phyloP scores from a whole-genome alignment of 208 protist genomes.

The Blechomonas ayalai region DNA sequence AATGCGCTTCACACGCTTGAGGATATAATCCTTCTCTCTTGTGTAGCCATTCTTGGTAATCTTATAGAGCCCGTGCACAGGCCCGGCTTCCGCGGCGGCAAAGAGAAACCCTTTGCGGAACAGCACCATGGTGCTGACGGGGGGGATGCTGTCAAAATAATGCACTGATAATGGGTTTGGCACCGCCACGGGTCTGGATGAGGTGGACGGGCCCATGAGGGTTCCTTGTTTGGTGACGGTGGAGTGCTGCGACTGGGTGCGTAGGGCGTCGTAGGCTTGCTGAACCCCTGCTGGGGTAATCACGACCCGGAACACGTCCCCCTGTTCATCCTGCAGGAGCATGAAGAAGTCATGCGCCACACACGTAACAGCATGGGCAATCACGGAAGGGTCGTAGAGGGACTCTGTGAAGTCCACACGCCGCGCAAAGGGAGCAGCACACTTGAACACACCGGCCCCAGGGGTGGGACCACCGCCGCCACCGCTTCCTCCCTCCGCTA shows the following conservation, averaged over 20 bases:
- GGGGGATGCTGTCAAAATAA: slow-evolving; percentile 98
- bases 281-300: slow-evolving; percentile 62
- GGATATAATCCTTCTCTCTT: slow-evolving; percentile 60
- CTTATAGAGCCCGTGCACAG: slow-evolving; percentile 91
- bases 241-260: slow-evolving; percentile 15
- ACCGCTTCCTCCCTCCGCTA: slow-evolving; percentile 1
- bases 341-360: slow-evolving; percentile 92
- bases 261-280: slow-evolving; percentile 62
- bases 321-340: slow-evolving; percentile 95
- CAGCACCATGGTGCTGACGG: slow-evolving; percentile 83
- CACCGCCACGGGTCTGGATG: slow-evolving; percentile 12
- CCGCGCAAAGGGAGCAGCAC: slow-evolving; percentile 58
- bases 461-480: neutral
- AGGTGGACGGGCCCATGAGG: neutral
- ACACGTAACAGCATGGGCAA: slow-evolving; percentile 65
- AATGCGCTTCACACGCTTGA: slow-evolving; percentile 38
- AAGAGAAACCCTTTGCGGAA: slow-evolving; percentile 96
- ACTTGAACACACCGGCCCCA: slow-evolving; percentile 63
- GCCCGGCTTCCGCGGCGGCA: slow-evolving; percentile 91
- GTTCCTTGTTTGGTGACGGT: no score
- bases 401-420: slow-evolving; percentile 68
- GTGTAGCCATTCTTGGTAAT: slow-evolving; percentile 85
- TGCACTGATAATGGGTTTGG: slow-evolving; percentile 72
- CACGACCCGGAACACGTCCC: slow-evolving; percentile 97
- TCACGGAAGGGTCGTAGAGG: slow-evolving; percentile 88